Base-by-base conservation (phyloP, 768 basidiomycete genomes). In the Trametes cinnabarina region DNA sequence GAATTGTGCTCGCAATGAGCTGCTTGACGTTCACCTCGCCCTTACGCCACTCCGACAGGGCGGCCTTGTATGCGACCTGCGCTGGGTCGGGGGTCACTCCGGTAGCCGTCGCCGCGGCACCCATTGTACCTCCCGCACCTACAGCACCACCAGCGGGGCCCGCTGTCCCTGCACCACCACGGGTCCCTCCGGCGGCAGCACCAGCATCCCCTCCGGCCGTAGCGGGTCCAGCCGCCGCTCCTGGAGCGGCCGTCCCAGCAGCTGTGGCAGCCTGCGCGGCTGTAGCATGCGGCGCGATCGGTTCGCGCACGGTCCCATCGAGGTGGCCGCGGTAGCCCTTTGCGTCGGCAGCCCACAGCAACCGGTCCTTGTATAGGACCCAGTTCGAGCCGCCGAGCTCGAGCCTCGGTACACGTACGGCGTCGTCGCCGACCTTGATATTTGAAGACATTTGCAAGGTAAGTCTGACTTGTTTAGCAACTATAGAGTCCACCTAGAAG, bases 1-100 rank as follows among this genome's bases (percentile, higher is more conserved):
- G 71, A n/a, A 74, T 72, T 22, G 68, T 70, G 19, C 61, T 62
- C 14, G 70, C 68, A 35, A 76, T 69, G 28, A 68, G 65, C 46
- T 73, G 70, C 53, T 71, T 71, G 14, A 71, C 64, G n/a, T 68
- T 65, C 7, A 68, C 65, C 37, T 74, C 65, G 10, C 66, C 67
- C 42, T 65, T 63, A 37, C 40, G 43, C 68, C 72, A 74, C 9
- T 51, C 32, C 28, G 68, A 67, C 37, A 69, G 10, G 34, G 34
- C 34, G 34, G 7, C 14, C 34, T 34, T 14, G 34, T 34, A 34
- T 34, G 34, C 34, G 14, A 14, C 7, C 14, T 34, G 14, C 34
- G 34, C 34, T 14, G 34, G 34, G 34, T 34, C 34, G 34, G 34
- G 34, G 34, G 34, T 34, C 14, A 7, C 34, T 34, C 34, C 34